phyloP scores from a whole-genome alignment of 1,284 basidiomycete species.

The Salmacisia buchloeana region DNA sequence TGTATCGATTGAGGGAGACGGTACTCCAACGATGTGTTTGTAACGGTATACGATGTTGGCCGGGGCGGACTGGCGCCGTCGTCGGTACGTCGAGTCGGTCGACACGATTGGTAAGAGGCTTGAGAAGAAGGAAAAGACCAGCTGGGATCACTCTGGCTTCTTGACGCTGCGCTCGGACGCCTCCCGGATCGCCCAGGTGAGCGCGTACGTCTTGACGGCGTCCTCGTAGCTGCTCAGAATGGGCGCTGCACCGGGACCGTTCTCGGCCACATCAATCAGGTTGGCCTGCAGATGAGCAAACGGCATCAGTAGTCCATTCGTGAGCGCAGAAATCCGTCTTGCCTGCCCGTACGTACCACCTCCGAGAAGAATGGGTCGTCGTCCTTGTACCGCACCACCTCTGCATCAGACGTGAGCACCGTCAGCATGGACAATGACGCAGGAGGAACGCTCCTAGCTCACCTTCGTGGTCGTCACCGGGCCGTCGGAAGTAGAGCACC shows the following conservation, averaged over 20 bases:
- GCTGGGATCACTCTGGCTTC: not conserved
- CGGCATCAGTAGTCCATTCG: not conserved
- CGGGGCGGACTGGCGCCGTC: too few species aligned
- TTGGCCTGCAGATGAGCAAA: constrained; percentile 15
- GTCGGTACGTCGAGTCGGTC: too few species aligned
- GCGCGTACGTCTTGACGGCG: constrained; percentile 48
- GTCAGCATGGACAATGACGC: not conserved
- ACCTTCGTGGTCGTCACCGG: constrained; percentile 50
- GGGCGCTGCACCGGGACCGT: constrained; percentile 32
- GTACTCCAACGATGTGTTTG: too few species aligned
- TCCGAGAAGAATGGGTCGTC: constrained; percentile 51
- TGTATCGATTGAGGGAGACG: too few species aligned
- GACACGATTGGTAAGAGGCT: too few species aligned
- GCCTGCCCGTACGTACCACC: constrained; percentile 17
- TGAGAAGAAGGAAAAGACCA: not conserved
- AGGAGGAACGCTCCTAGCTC: too few species aligned
- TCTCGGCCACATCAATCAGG: constrained; percentile 47
- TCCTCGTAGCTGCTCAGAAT: constrained; percentile 44
- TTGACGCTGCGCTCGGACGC: constrained; percentile 26
- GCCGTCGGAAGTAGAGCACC: constrained; percentile 46
- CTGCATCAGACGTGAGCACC: too few species aligned
- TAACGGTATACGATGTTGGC: too few species aligned
- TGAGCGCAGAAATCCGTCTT: not conserved
- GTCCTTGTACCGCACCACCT: constrained; percentile 47
- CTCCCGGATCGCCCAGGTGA: constrained; percentile 47